phyloP scores from a whole-genome alignment of 805 yeast genomes.

The Cyberlindnera euphorbiae region DNA sequence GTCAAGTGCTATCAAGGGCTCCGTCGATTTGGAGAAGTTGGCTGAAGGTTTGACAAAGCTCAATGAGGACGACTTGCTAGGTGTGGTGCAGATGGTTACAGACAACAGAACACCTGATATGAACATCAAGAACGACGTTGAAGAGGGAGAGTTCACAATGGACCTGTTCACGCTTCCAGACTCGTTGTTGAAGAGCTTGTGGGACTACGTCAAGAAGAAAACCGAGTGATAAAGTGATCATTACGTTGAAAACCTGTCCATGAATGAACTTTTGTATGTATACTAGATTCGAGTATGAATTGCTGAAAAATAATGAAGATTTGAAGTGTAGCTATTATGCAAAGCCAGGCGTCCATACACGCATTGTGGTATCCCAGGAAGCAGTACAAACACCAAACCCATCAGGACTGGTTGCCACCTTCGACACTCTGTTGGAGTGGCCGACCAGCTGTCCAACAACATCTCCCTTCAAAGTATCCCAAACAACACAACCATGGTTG shows the following conservation, averaged over 20 bases:
- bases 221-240: background rate
- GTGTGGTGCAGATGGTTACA: conserved; percentile 95
- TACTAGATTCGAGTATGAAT: background rate
- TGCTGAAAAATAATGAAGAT: too few species aligned
- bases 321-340: conserved; percentile 7
- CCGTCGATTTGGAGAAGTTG: conserved; percentile 81
- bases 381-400: conserved; percentile 76
- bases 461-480: conserved; percentile 70
- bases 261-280: background rate
- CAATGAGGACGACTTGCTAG: conserved; percentile 87
- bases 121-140: conserved; percentile 93
- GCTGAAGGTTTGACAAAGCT: conserved; percentile 87
- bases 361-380: conserved; percentile 74
- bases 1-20: conserved; percentile 59
- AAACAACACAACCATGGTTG: conserved; percentile 66
- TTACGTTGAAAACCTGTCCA: background rate
- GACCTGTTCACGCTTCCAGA: conserved; percentile 93
- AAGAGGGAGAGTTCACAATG: conserved; percentile 96
- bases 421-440: conserved; percentile 56
- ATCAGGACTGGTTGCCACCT: conserved; percentile 63
- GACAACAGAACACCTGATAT: conserved; percentile 93
- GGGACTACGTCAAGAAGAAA: conserved; percentile 85
- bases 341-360: conserved; percentile 50
- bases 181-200: conserved; percentile 79
- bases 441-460: conserved; percentile 64